These are phyloP conservation scores for Ochromonas danica DNA, from an alignment of 108 stramenopile genomes.

Conservation along the genomic window DNA sequence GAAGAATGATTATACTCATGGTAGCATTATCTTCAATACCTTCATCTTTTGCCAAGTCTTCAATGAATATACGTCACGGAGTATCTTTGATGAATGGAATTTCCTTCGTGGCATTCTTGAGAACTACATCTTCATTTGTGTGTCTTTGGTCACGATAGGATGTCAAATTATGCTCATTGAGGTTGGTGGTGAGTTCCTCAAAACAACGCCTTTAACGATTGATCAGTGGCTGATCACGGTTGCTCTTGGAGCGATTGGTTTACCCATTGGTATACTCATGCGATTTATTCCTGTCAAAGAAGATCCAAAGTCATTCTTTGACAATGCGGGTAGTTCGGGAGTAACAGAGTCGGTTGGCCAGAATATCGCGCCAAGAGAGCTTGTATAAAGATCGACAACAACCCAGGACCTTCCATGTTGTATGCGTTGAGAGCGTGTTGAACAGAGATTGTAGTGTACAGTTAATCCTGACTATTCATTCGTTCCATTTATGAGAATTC, in stretches of 20 bases:
- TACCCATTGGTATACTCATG: conserved; percentile 50
- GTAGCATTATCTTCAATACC: conserved; percentile 88
- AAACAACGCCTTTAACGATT: conserved; percentile 38
- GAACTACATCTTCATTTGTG: conserved; percentile 76
- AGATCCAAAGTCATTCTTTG: conserved; percentile 47
- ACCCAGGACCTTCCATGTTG: too few relatives aligned
- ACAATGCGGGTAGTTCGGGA: too few relatives aligned
- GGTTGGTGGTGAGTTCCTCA: conserved; percentile 45
- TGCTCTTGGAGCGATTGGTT: conserved; percentile 40
- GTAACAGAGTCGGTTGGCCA: too few relatives aligned
- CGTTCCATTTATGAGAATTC: too few relatives aligned
- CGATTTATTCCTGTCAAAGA: conserved; percentile 51
- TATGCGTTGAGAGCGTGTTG: too few relatives aligned
- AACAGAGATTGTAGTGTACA: too few relatives aligned
- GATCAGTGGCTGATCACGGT: conserved; percentile 43
- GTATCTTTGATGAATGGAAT: conserved; percentile 50
- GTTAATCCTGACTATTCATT: too few relatives aligned
- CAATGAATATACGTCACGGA: conserved; percentile 82
- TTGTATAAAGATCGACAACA: too few relatives aligned
- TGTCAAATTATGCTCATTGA: conserved; percentile 45
- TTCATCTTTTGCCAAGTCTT: conserved; percentile 89
- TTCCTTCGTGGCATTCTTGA: conserved; percentile 72
- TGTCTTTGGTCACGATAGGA: conserved; percentile 69
- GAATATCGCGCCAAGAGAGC: too few relatives aligned
- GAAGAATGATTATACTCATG: conserved; percentile 55